A percentile compares a stretch with the other conserved stretches of the same genome.
Evolutionary conservation across 108 stramenopile species (phyloP).

Genomic region (Skeletonema potamos): DNA sequence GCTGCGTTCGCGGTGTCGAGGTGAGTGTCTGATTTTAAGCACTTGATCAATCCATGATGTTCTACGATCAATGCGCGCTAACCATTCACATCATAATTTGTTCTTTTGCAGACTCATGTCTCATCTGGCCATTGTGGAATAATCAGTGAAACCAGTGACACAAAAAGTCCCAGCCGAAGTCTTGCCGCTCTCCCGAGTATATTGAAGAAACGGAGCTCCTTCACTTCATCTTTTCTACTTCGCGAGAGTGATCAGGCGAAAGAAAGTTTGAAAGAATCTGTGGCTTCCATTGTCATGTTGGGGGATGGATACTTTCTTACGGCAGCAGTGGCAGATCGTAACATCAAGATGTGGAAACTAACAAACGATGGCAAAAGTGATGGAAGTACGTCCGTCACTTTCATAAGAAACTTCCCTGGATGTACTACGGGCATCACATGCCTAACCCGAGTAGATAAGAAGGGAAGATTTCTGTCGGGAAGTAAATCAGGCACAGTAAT

Average conservation of each 20-base stretch:
- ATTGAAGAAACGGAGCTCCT: not conserved
- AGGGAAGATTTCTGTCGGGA: constrained; percentile 41
- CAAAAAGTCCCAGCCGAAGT: not conserved
- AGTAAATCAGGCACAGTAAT: constrained; percentile 23
- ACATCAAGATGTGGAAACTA: constrained; percentile 44
- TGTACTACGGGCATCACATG: constrained; percentile 25
- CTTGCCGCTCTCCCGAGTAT: not conserved
- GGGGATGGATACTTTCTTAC: constrained; percentile 35
- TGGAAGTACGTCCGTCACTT: constrained; percentile 1
- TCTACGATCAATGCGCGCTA: no score
- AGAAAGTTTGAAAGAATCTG: constrained; percentile 1
- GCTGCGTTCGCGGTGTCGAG: constrained; percentile 11
- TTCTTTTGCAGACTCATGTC: not conserved
- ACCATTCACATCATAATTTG: no score
- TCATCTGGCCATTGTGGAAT: constrained; percentile 9
- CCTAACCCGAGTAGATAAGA: constrained; percentile 18
- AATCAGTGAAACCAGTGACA: not conserved
- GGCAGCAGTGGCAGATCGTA: constrained; percentile 30
- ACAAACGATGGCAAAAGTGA: not conserved
- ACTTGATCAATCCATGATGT: no score
- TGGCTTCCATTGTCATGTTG: constrained; percentile 26
- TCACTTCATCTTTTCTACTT: not conserved
- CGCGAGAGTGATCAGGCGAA: not conserved
- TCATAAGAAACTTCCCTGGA: constrained; percentile 29
- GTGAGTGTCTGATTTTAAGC: not conserved